phyloP scores from a whole-genome alignment of 352 stramenopile genomes.

The Phytophthora vignae region DNA sequence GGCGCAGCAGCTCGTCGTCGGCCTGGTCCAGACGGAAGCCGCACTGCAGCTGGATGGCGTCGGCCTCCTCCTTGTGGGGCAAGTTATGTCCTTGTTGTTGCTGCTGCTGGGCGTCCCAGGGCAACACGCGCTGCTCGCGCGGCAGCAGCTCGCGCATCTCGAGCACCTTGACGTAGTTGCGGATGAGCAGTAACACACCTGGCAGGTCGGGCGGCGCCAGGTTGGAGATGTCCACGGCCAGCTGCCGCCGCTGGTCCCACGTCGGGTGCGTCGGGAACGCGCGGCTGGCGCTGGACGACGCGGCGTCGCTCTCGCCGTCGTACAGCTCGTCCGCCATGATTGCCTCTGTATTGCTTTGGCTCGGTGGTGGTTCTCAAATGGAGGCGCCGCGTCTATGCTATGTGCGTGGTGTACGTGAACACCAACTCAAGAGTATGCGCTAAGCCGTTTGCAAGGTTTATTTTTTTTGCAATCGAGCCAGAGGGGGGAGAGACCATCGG shows the following conservation, averaged over 20 bases:
- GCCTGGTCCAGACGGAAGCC: constrained; percentile 70
- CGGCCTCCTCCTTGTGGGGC: constrained; percentile 4
- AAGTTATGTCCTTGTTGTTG: background rate
- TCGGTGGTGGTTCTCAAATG: background rate
- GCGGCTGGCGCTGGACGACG: constrained; percentile 24
- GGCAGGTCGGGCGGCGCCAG: constrained; percentile 73
- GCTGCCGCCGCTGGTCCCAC: constrained; percentile 75
- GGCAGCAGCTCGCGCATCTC: constrained; percentile 43
- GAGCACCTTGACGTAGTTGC: constrained; percentile 44
- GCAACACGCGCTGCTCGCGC: constrained; percentile 29
- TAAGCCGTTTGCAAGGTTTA: constrained; percentile 11
- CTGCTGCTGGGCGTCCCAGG: constrained; percentile 27
- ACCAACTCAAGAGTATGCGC: constrained; percentile 11
- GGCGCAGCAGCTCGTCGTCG: constrained; percentile 54
- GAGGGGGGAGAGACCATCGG: constrained; percentile 32
- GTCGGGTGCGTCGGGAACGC: constrained; percentile 41
- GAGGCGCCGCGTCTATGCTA: constrained; percentile 3
- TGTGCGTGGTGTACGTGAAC: constrained; percentile 1
- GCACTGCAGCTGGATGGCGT: constrained; percentile 62
- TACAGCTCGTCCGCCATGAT: constrained; percentile 41
- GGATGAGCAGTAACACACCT: constrained; percentile 70
- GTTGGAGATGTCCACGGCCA: constrained; percentile 74
- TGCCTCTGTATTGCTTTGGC: background rate
- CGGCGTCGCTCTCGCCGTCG: constrained; percentile 30
- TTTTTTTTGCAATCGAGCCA: constrained; percentile 32